Evolutionary conservation across 2,329 filamentous ascomycete genomes (phyloP), one percentile per base, ranked within the genome.

Genomic region (Cercospora janseana): DNA sequence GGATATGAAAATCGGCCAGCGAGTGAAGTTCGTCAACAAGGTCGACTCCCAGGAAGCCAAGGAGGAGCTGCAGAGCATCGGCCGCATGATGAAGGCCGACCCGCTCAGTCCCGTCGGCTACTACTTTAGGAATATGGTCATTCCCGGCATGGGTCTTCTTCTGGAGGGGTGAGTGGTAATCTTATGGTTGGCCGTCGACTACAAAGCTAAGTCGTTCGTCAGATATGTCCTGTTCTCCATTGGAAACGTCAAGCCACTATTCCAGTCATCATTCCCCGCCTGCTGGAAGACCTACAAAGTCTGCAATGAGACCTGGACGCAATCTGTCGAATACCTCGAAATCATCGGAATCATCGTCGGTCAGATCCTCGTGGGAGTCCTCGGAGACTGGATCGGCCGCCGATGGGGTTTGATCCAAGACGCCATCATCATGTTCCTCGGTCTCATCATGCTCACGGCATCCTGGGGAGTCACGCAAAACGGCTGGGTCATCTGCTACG

Each of bases 401-500:
- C 87, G 92, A 63, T 96, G 86, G 82, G 92, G 92, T 79, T 79
- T 97, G 16, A 95, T 97, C 61, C 92, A 97, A 72, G 92, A 97
- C 72, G 92, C 92, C 34, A 69, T 80, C 55, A 91, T 97, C 77
- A 97, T 97, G 92, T 88, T 96, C 60, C 63, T 95, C 61, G 92
- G 92, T 75, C 79, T 97, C 15, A 65, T 95, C 63, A 93, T 96
- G 87, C 79, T 97, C 50, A 94, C 88, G 41, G 88, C 88, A 53
- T 86, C 87, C 18, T 97, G 92, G 92, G 92, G 91, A 55, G 72
- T 86, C 24, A 88, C 81, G 27, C 78, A 94, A 58, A 85, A 97
- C 65, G 91, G 91, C 62, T 97, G 92, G 92, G 87, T 97, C 51
- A 95, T 96, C 66, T 95, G 90, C 79, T 97, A 97, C 69, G 87